Evolutionary conservation across 495 filamentous ascomycete genomes (phyloP), one percentile per base, ranked within the genome.

Genomic region (Tuber calosporum): DNA sequence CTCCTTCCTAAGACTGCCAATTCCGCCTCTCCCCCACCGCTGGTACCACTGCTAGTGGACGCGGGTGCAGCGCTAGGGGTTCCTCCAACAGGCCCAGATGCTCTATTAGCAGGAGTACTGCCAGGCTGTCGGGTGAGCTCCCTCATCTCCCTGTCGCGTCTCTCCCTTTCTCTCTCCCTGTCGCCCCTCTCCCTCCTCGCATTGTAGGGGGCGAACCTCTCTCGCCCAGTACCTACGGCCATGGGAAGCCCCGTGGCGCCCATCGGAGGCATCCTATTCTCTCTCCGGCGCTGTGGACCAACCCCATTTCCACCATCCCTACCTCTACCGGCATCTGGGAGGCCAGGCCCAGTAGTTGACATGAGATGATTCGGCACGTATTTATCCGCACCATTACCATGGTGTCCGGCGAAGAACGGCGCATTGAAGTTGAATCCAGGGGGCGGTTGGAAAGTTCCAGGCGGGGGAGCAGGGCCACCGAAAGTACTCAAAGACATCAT

Each of bases 1-100:
- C 91, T 96, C 67, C 95, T 87, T 5, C 96, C 95, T 76, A 93
- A 90, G 2, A 96, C 92, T 1, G 94, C 89, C 88, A 69, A 87
- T 87, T 45, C 87, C 83, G 73, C 90, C 87, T 77, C 91, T 85
- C 70, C 88, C 85, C 89, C 89, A 88, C 76, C 87, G 82, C 66
- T 88, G 74, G 82, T 84, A 36, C 83, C 81, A 45, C 75, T 73
- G 39, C 76, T 58, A 58, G 82, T 82, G 70, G 75, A 75, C 22
- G 80, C 78, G 30, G 53, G 53, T 34, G 53, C 53, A 13, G 53
- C 53, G 9, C 53, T 62, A 22, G 81, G 80, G 22, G 74, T 80
- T 26, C 80, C 69, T 68, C 82, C 72, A 19, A 73, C 74, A 58
- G 70, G 40, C 62, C 82, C 70, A 34, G 53, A 19, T 34, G 26